Evolutionary conservation across 176 grass and related monocot genomes (phyloP).

Genomic region (barley (Hordeum vulgare)): DNA sequence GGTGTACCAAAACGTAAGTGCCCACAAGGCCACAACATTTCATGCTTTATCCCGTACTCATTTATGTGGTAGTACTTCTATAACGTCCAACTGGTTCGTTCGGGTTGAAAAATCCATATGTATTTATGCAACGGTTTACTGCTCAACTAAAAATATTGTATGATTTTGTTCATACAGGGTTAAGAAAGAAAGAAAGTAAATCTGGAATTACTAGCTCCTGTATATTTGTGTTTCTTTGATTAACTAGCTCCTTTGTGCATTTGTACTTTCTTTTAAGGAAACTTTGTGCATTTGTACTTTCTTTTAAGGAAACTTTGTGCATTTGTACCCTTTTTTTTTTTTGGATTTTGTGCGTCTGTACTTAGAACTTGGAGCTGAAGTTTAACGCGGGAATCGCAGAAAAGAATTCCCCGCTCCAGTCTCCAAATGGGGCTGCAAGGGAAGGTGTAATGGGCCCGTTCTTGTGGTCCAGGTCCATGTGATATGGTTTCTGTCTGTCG

Average conservation of each 20-base stretch:
- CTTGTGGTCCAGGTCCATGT: conserved; percentile 7
- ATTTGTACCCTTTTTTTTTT: too few relatives aligned
- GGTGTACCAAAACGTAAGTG: too few relatives aligned
- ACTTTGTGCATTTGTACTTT: not conserved
- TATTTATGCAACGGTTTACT: not conserved
- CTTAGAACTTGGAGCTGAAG: not conserved
- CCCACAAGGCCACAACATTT: too few relatives aligned
- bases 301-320: too few relatives aligned
- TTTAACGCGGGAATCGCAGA: not conserved
- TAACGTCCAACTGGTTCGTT: not conserved
- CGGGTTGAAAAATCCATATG: not conserved
- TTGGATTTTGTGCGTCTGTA: too few relatives aligned
- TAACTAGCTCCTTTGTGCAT: not conserved
- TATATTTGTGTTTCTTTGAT: not conserved
- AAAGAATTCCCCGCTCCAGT: too few relatives aligned
- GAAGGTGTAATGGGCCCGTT: not conserved
- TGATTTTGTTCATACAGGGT: not conserved
- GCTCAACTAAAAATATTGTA: not conserved
- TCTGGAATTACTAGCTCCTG: not conserved
- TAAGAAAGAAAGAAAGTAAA: not conserved
- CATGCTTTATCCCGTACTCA: not conserved
- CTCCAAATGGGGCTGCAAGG: not conserved
- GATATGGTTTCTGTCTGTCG: not conserved
- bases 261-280: too few relatives aligned
- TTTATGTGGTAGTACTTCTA: not conserved